Evolutionary conservation across 1,284 basidiomycete species (phyloP), one percentile per base, ranked within the genome.

Genomic region (Phaffia rhodozyma): DNA sequence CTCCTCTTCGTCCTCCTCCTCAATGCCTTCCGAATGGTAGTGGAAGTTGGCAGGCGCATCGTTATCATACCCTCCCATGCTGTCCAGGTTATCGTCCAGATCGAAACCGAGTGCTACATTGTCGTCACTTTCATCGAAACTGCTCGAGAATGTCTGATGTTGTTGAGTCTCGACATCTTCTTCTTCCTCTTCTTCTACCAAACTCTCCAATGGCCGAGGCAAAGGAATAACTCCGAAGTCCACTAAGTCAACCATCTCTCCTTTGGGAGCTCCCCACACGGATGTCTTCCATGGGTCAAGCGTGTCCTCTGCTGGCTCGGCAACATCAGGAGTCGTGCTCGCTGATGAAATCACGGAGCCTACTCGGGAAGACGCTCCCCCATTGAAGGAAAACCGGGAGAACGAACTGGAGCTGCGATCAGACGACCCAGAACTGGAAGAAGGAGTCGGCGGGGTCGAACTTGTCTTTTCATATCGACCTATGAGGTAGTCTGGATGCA

Each of bases 71-170:
- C 43, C 59, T 34, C 43, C 25, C 54, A 56, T 47, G 32, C 57
- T 50, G 38, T 43, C 38, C 38, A 63, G 55, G 18, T 49, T 55
- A 21, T 59, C 63, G n/a, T 58, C 58, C 34, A 49, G 11, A 48
- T 61, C 59, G 32, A 65, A 51, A 6, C 63, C 63, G 20, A 65
- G 49, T 5, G 63, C 63, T 25, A 56, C 51, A 30, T 65, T 65
- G 63, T 65, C 63, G 49, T 65, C 63, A 32, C 58, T 60, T 23
- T 50, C 49, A 23, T 65, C 63, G 49, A 60, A 65, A 27, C 52
- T 56, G 49, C 54, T 47, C 32, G 30, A 32, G 34, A 38, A 61
- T 6, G 58, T 32, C 58, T 20, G 58, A 34, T 43, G 38, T 43
- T 58, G 38, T 27, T 55, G 23, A 29, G 21, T 18, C 1, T 27